These are phyloP conservation scores for Saturnispora diversa DNA, from an alignment of 805 yeast genomes.

Conservation along the genomic window DNA sequence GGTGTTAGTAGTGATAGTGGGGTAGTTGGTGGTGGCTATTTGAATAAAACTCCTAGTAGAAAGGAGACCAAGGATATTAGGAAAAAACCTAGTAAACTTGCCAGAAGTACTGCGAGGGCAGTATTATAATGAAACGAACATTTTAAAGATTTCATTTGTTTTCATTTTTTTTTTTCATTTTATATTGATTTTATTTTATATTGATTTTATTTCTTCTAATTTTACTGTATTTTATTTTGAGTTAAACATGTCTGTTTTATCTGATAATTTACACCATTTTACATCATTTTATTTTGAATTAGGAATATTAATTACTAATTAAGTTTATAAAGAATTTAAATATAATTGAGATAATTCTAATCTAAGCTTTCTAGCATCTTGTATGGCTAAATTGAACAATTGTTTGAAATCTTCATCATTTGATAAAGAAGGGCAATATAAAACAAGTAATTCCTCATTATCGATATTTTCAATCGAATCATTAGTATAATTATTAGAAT, in stretches of 20 bases:
- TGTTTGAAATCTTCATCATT: constrained; percentile 25
- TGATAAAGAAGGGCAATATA: constrained; percentile 36
- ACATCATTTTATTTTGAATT: not conserved
- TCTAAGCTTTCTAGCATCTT: constrained; percentile 39
- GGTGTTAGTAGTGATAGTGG: no score
- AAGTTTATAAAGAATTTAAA: constrained; percentile 12
- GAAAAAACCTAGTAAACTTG: not conserved
- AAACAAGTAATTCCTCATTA: constrained; percentile 50
- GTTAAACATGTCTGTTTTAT: no score
- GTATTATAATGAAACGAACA: not conserved
- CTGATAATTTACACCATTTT: no score
- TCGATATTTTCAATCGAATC: constrained; percentile 23
- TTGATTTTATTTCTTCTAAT: not conserved
- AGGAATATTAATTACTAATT: not conserved
- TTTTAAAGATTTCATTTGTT: no score
- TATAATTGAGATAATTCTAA: constrained; percentile 40
- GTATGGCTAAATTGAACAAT: constrained; percentile 27
- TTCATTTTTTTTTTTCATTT: no score
- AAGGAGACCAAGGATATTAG: not conserved
- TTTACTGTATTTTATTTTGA: not conserved
- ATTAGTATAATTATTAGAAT: constrained; percentile 13
- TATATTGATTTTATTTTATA: no score
- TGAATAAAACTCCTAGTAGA: not conserved
- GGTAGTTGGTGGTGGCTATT: no score
- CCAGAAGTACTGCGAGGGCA: constrained; percentile 8